phyloP scores from a whole-genome alignment of 2,329 filamentous ascomycete species.

The Microsporum ferrugineum region DNA sequence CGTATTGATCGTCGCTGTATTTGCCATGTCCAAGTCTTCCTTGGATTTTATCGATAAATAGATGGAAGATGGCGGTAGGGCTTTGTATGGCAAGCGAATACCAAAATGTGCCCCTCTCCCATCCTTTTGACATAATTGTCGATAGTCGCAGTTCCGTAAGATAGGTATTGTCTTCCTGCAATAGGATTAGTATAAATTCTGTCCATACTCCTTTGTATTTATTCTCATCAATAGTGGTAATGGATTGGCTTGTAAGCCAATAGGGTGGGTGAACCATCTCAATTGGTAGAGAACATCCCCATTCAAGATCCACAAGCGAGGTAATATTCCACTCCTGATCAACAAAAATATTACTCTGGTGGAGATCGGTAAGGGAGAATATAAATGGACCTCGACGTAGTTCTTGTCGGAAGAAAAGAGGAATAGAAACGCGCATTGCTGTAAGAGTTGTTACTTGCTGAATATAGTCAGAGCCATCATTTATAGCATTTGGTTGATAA shows the following conservation, averaged over 20 bases:
- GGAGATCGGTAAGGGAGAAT: constrained; percentile 24
- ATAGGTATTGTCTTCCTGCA: constrained; percentile 12
- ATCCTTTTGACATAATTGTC: constrained; percentile 9
- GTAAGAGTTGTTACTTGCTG: constrained; percentile 16
- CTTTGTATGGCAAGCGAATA: constrained; percentile 7
- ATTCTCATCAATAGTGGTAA: constrained; percentile 13
- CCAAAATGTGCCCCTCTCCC: constrained; percentile 8
- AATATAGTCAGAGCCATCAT: not conserved
- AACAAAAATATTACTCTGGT: constrained; percentile 24
- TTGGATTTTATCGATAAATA: constrained; percentile 9
- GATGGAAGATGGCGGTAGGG: constrained; percentile 1
- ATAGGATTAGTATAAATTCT: constrained; percentile 17
- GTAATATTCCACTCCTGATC: constrained; percentile 27
- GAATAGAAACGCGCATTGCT: constrained; percentile 26
- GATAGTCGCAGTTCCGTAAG: constrained; percentile 3
- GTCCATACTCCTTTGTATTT: constrained; percentile 10
- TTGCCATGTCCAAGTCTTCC: constrained; percentile 1
- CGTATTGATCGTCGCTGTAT: constrained; percentile 11
- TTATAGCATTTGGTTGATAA: constrained; percentile 20
- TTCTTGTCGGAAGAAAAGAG: constrained; percentile 9
- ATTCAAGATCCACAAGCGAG: constrained; percentile 28
- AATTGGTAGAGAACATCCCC: constrained; percentile 17
- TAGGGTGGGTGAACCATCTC: constrained; percentile 24
- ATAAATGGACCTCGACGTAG: constrained; percentile 22
- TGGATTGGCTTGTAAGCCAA: constrained; percentile 21